Conservation (phyloP, 2,329 filamentous ascomycete species). For the Seiridium cupressi region DNA sequence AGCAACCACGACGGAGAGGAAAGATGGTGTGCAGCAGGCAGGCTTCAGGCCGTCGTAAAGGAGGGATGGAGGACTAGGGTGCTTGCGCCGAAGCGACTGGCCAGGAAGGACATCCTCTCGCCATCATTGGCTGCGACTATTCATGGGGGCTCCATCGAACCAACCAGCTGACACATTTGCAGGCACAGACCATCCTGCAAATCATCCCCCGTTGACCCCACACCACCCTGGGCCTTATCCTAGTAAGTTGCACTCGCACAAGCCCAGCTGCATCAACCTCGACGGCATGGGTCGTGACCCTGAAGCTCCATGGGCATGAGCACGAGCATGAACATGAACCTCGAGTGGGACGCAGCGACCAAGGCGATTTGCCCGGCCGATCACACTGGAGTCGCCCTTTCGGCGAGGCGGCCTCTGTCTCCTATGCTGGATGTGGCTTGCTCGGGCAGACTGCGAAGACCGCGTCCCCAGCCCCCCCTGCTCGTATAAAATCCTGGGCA, state of each 20-base stretch:
- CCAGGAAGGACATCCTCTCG: constrained; percentile 9
- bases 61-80: constrained; percentile 8
- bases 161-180: constrained; percentile 36
- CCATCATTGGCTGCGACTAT: constrained; percentile 20
- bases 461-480: no score
- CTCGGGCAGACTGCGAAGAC: neutral
- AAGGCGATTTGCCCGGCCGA: no score
- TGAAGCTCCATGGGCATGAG: neutral
- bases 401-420: no score
- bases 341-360: no score
- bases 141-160: constrained; percentile 17
- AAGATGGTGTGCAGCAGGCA: constrained; percentile 31
- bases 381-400: no score
- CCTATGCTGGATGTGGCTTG: neutral
- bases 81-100: constrained; percentile 7
- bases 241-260: constrained; percentile 21
- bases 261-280: constrained; percentile 11
- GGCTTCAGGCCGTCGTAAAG: constrained; percentile 5
- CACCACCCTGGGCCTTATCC: constrained; percentile 2
- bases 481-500: no score
- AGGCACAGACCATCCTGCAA: constrained; percentile 33
- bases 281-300: neutral
- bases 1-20: constrained; percentile 13
- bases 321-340: neutral
- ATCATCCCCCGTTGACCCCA: constrained; percentile 29